Base-by-base conservation (phyloP, 2,329 filamentous ascomycete genomes). In the Magnaporthales sp. region DNA sequence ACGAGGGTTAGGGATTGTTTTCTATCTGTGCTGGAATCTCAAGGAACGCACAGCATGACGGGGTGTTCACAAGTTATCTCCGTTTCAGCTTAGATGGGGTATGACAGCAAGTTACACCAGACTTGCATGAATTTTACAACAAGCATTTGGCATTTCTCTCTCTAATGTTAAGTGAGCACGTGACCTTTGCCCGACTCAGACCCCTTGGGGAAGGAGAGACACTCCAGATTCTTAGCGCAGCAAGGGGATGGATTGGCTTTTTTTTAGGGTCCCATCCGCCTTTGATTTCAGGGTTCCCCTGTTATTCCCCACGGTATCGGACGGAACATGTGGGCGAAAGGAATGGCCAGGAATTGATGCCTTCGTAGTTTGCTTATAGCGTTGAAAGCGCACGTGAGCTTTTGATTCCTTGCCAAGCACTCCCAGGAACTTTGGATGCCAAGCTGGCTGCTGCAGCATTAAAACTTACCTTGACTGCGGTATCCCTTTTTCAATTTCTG, bases 321-420 rank as follows among this genome's bases (percentile, higher is more conserved):
- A 58, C 32, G 5, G 61, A 62, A 64, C 68, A 62, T 69, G 70
- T 71, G 70, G 68, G 66, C 54, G 65, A 7, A 67, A 67, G 65
- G 67, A 70, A 56, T 70, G 70, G 70, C 66, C 56, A 63, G 65
- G 65, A 66, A 60, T 67, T 31, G 27, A 64, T 54, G 30, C 31
- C 24, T 26, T 58, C 4, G 22, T 26, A 9, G n/a, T 58, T 58
- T 58, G n/a, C 54, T 27, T n/a, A 2, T 58, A 24, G 54, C 19
- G 24, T 58, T 58, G 22, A 58, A 15, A 58, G 54, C 22, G 22
- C 54, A 58, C 54, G 54, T 58, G 54, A 58, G 54, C 22, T 24
- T 11, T 58, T 58, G n/a, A 58, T 58, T 58, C 38, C 38, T 51
- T 9, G 3, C 15, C 38, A 51, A 19, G 38, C 38, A 7, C 38